Evolutionary conservation across 2,329 filamentous ascomycete genomes (phyloP), one percentile per base, ranked within the genome.

Genomic region (Curvularia verruculosa): DNA sequence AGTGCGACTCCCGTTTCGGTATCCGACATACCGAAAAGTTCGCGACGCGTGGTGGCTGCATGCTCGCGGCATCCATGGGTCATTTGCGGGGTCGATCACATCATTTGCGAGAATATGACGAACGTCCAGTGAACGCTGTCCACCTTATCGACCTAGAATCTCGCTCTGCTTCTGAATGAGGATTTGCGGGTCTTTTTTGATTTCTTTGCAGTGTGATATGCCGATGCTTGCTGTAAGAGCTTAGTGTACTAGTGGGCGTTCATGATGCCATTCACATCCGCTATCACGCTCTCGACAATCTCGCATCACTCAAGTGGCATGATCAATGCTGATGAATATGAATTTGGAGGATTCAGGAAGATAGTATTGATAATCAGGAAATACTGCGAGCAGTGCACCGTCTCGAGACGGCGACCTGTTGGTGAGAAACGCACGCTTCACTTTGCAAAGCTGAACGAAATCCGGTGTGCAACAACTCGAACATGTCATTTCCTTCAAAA

Each of bases 11-110:
- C 12, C 43, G 34, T 37, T 29, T 28, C 12, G 45, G 34, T 37
- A 43, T 43, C 24, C 26, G 28, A 24, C n/a, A 46, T 21, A 26
- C 21, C 36, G 26, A 52, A 39, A 13, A 24, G 39, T 34, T 40
- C 37, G 46, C 23, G 31, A 59, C 39, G 47, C 54, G 59, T 60
- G 56, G 46, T 49, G 40, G 21, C 56, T 43, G 46, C 47, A 40
- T 49, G 43, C 13, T 59, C 36, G 44, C 45, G 37, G 56, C 19
- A 34, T 34, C 4, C 15, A 23, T 51, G 54, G 60, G 59, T 54
- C 26, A 61, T 63, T 72, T 75, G 72, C 72, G 72, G 72, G 73
- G 72, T 75, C 52, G 58, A 74, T 71, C 72, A 72, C 72, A 63
- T 72, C 72, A 75, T 72, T 56, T 18, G 29, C 65, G 60, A 64